Evolutionary conservation across 768 basidiomycete genomes (phyloP).

Genomic region (Suillus fuscotomentosus): DNA sequence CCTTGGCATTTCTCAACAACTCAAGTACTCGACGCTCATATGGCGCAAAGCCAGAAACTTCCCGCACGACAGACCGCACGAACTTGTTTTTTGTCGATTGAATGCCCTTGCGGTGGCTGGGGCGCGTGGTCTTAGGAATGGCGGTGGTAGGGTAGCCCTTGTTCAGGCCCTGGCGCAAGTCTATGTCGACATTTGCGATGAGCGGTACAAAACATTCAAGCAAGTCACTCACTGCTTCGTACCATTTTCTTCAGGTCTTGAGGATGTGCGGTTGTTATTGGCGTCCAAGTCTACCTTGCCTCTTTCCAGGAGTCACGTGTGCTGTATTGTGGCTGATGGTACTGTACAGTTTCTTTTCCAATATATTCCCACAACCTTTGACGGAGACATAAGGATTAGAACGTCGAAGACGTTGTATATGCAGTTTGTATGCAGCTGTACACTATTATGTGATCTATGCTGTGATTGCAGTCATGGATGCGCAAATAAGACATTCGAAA

Average conservation of each 20-base stretch:
- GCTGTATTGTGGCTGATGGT: slow-evolving; percentile 45
- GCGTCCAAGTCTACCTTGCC: slow-evolving; percentile 21
- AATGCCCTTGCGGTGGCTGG: slow-evolving; percentile 90
- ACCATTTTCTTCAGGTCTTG: slow-evolving; percentile 70
- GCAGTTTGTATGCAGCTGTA: slow-evolving; percentile 4
- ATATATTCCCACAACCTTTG: slow-evolving; percentile 14
- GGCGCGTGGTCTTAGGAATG: slow-evolving; percentile 71
- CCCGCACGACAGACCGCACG: slow-evolving; percentile 89
- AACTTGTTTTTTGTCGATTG: slow-evolving; percentile 90
- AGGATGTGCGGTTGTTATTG: slow-evolving; percentile 26
- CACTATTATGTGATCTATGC: slow-evolving; percentile 7
- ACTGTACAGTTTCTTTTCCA: slow-evolving; percentile 54
- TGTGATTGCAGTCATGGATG: slow-evolving; percentile 5
- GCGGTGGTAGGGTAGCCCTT: slow-evolving; percentile 87
- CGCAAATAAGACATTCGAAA: slow-evolving; percentile 21
- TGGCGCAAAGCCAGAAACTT: slow-evolving; percentile 96
- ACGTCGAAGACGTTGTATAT: background rate
- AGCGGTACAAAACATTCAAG: background rate
- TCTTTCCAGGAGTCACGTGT: slow-evolving; percentile 34
- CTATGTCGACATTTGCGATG: slow-evolving; percentile 39
- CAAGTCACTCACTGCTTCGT: slow-evolving; percentile 62
- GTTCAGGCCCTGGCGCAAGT: slow-evolving; percentile 83
- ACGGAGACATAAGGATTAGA: background rate
- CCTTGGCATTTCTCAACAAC: slow-evolving; percentile 96
- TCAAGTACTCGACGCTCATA: slow-evolving; percentile 99